Percentiles rank a stretch among this genome's conserved stretches.
These are phyloP conservation scores for Pichia exigua DNA, from an alignment of 805 yeast genomes.

Conservation along the genomic window DNA sequence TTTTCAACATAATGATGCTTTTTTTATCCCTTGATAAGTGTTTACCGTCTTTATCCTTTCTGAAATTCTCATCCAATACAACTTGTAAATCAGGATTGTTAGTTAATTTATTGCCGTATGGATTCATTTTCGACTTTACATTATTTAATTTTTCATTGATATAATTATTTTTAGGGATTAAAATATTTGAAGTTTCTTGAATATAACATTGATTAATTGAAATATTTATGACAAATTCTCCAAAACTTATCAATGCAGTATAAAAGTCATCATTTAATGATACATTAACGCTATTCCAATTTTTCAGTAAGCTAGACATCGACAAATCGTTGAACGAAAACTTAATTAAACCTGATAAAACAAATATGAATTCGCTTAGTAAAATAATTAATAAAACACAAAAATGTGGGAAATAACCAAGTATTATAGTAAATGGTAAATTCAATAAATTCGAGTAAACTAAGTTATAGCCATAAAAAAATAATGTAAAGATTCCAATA, in stretches of 20 bases:
- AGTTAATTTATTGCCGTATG: constrained; percentile 21
- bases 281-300: constrained; percentile 29
- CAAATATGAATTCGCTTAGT: constrained; percentile 46
- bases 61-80: background rate
- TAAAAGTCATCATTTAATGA: constrained; percentile 56
- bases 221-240: constrained; percentile 56
- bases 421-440: constrained; percentile 48
- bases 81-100: constrained; percentile 23
- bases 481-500: constrained; percentile 46
- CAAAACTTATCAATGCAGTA: constrained; percentile 50
- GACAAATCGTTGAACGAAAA: constrained; percentile 31
- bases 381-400: constrained; percentile 41
- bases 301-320: constrained; percentile 23
- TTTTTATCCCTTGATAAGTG: background rate
- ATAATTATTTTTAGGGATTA: constrained; percentile 48
- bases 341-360: constrained; percentile 53
- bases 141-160: constrained; percentile 29
- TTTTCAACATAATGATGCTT: background rate
- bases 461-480: constrained; percentile 37
- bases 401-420: constrained; percentile 64
- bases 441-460: constrained; percentile 33
- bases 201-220: constrained; percentile 61
- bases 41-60: background rate
- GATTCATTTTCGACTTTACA: constrained; percentile 6
- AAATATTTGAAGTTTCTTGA: constrained; percentile 44